Base-by-base conservation (phyloP, 306 rosid species). In the Oemleria cerasiformis region DNA sequence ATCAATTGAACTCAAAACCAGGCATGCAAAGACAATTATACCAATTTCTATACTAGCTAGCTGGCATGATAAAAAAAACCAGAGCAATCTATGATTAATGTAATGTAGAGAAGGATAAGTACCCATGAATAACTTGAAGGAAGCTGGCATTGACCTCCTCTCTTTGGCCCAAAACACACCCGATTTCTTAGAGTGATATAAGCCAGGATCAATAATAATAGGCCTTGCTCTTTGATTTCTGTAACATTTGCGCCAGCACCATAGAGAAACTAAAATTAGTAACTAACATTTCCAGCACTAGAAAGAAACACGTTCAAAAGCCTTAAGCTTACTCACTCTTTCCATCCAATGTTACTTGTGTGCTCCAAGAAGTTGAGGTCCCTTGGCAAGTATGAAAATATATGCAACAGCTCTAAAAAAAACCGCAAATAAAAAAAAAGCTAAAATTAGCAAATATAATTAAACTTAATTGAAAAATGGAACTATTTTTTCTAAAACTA, bases 161-260 rank as follows among this genome's bases (percentile, higher is more conserved):
- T 91, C 97, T 77, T 89, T 94, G 21, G 99, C 99, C 88, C 89
- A 91, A 84, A 87, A 94, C 56, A 91, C 92, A 8, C 92, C 94
- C 21, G 99, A 94, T 79, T 85, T 88, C 74, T 83, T 86, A 11
- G 87, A 77, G 79, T 87, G 99, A 81, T 91, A 94, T 74, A 94
- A 79, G 72, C 85, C 96, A 0, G 99, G 94, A 84, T 91, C 99
- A 67, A 91, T 81, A 19, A 94, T 87, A 70, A 94, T 81, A 41
- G 97, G 97, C 60, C 84, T 82, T 8, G 90, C 98, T 85, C 97
- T 84, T 71, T 91, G 89, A 75, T 82, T 47, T 76, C 97, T 89
- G 77, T 48, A 57, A 73, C 77, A 68, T 45, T 53, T 58, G 20
- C 40, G 65, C 49, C 60, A 8, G 71, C 25, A 39, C 59, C 62